Conservation (phyloP, 2,329 filamentous ascomycete species). For the Fusarium begoniae region DNA sequence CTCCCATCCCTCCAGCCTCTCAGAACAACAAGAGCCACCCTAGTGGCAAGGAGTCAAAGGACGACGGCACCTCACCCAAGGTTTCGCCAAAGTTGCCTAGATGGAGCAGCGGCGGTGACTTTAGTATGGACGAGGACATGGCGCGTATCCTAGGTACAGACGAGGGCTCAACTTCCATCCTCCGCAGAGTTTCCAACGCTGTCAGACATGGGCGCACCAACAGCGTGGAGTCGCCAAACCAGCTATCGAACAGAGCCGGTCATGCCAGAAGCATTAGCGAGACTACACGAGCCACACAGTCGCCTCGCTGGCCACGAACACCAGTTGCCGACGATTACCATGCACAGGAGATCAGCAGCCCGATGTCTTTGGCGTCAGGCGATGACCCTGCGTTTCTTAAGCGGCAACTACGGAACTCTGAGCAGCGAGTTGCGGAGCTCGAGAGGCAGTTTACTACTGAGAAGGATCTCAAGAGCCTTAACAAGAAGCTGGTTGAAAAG, state of each 20-base stretch:
- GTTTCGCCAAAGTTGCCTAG: slow-evolving; percentile 74
- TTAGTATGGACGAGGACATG: slow-evolving; percentile 96
- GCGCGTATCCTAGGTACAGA: slow-evolving; percentile 85
- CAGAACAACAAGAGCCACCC: slow-evolving; percentile 44
- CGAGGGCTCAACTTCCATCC: slow-evolving; percentile 79
- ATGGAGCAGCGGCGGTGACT: slow-evolving; percentile 84
- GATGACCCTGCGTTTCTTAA: slow-evolving; percentile 75
- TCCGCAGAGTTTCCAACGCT: slow-evolving; percentile 90
- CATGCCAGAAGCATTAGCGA: slow-evolving; percentile 73
- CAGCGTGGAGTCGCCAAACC: slow-evolving; percentile 70
- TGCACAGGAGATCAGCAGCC: slow-evolving; percentile 74
- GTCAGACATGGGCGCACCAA: slow-evolving; percentile 92
- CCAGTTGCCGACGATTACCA: slow-evolving; percentile 66
- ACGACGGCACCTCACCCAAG: slow-evolving; percentile 55
- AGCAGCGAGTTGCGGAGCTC: slow-evolving; percentile 86
- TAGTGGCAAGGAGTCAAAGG: slow-evolving; percentile 59
- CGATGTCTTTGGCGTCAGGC: slow-evolving; percentile 69
- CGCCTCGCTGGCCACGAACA: slow-evolving; percentile 76
- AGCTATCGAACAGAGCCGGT: slow-evolving; percentile 53
- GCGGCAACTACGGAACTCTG: slow-evolving; percentile 81
- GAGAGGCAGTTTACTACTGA: slow-evolving; percentile 78
- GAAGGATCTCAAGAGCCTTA: slow-evolving; percentile 76
- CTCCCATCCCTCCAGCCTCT: slow-evolving; percentile 59
- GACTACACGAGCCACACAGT: slow-evolving; percentile 70
- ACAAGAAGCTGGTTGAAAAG: slow-evolving; percentile 90